phyloP scores from a whole-genome alignment of 2,329 filamentous ascomycete species.

The Leptographium wingfieldii region DNA sequence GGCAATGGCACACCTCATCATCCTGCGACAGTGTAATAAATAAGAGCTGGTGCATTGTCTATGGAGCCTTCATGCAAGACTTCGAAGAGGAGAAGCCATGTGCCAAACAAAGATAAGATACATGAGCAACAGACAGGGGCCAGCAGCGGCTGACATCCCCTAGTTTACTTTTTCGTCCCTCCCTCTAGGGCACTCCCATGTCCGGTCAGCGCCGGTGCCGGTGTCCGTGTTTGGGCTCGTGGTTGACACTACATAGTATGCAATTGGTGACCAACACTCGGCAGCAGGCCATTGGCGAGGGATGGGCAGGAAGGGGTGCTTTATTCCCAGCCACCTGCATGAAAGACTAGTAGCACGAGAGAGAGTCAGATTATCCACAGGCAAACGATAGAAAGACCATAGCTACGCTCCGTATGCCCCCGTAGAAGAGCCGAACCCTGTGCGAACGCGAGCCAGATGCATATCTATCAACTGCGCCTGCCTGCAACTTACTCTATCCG shows the following conservation, averaged over 20 bases:
- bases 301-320: background rate
- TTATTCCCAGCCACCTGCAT: background rate
- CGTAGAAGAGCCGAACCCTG: background rate
- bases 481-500: background rate
- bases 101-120: background rate
- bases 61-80: too few species aligned
- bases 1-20: background rate
- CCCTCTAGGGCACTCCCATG: background rate
- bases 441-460: too few species aligned
- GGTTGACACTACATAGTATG: background rate
- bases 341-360: background rate
- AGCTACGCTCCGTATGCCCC: background rate
- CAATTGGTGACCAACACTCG: background rate
- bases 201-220: background rate
- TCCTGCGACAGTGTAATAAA: too few species aligned
- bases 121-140: background rate
- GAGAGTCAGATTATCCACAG: background rate
- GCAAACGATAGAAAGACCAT: background rate
- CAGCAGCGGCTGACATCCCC: background rate
- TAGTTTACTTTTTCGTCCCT: background rate
- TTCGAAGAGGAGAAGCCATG: too few species aligned
- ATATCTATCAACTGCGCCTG: background rate
- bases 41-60: too few species aligned
- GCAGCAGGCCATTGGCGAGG: background rate
- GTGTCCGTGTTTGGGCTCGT: background rate